Base-by-base conservation (phyloP, 2,329 filamentous ascomycete genomes). In the Cyphellophora attinorum region DNA sequence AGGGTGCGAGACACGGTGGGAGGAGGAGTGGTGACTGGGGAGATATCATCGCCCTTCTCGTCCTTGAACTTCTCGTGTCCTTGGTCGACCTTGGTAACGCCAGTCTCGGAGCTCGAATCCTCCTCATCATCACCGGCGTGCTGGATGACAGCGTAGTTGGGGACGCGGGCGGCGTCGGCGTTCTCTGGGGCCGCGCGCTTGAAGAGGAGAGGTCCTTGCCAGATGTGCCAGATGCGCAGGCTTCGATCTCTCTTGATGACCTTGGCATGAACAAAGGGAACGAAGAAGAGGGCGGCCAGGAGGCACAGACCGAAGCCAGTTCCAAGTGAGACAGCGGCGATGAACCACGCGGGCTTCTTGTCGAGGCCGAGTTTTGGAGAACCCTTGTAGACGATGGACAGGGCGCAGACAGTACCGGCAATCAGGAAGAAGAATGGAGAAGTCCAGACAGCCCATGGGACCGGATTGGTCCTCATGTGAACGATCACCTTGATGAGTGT, bases 351-450 rank as follows among this genome's bases (percentile, higher is more conserved):
- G 2, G 81, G 77, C 65, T 79, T 81, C 59, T 79, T 73, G 62
- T 62, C 66, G 17, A 84, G 63, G 14, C 70, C 68, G 18, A 83
- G 69, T 39, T 66, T 76, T 15, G 81, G 80, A 6, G 81, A 84
- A 19, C 81, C 81, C 68, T 86, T 85, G 71, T 84, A 85, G 47
- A 86, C 81, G 49, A 88, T 76, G 28, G 79, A 84, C 4, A 88
- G 67, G 0, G 81, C 36, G 61, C 80, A 84, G 50, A 86, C 61
- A 39, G 79, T 83, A 36, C 69, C 79, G 37, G 81, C 79, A 39
- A 86, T 72, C 37, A 85, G 73, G 69, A 86, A 86, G 64, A 79
- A 86, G 61, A 81, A 74, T 6, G 81, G 82, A 2, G 79, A 77
- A 33, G 72, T 79, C 61, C 68, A 85, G 35, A 86, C 72, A 16